phyloP scores from a whole-genome alignment of 257 asterid species.

The Avicennia marina region DNA sequence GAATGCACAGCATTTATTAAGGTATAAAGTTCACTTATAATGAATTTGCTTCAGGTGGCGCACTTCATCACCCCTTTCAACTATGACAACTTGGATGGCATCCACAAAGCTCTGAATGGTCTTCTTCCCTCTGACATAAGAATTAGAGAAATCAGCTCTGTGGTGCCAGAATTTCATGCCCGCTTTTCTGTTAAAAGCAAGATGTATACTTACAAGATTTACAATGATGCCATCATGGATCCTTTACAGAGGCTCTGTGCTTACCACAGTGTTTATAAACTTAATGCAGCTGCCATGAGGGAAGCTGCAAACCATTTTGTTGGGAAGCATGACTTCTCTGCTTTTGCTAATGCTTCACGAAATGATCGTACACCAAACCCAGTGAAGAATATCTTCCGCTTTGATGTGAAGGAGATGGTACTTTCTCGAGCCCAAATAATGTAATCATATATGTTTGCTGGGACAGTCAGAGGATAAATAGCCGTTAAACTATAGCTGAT shows the following conservation, averaged over 20 bases:
- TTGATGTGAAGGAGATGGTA: slow-evolving; percentile 74
- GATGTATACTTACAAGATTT: slow-evolving; percentile 68
- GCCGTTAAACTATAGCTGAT: too few relatives aligned
- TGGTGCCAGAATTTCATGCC: slow-evolving; percentile 76
- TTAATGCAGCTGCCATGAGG: slow-evolving; percentile 58
- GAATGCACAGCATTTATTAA: slow-evolving; percentile 1
- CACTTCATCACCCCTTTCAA: slow-evolving; percentile 76
- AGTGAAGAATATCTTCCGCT: slow-evolving; percentile 63
- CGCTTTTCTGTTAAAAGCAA: slow-evolving; percentile 87
- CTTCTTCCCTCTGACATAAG: slow-evolving; percentile 75
- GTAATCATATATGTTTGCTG: slow-evolving; percentile 6
- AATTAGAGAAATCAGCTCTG: slow-evolving; percentile 71
- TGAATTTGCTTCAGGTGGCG: slow-evolving; percentile 55
- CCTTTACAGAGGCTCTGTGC: slow-evolving; percentile 75
- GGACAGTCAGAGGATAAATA: too few relatives aligned
- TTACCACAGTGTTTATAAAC: slow-evolving; percentile 65
- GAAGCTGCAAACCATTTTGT: slow-evolving; percentile 72
- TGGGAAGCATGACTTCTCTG: slow-evolving; percentile 80
- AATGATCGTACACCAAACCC: slow-evolving; percentile 68
- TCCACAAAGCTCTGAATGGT: slow-evolving; percentile 80
- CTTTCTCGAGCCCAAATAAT: background rate
- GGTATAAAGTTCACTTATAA: slow-evolving; percentile 8
- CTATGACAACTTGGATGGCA: slow-evolving; percentile 54
- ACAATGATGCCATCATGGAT: slow-evolving; percentile 67
- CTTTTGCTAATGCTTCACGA: slow-evolving; percentile 71